Base-by-base conservation (phyloP, 2,329 filamentous ascomycete species). In the Ceratocystis alfenasii region DNA sequence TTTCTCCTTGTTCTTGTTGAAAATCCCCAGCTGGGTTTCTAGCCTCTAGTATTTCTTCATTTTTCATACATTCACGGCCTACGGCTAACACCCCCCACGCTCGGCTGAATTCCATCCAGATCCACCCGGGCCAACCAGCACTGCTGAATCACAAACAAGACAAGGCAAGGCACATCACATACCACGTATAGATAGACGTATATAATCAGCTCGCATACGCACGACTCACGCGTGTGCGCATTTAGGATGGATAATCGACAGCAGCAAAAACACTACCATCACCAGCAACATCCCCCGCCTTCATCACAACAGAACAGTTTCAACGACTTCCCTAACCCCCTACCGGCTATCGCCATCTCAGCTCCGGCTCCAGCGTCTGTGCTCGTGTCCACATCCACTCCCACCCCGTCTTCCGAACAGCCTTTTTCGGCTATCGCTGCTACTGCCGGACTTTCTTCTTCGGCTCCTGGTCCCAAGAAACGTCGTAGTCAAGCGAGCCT, bases 401-500 rank as follows among this genome's bases (percentile, higher is more conserved):
- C 61, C 8, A 25, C 44, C 44, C 44, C 46, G 44, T 44, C 61
- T 33, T 65, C 68, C 45, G 69, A 70, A 15, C 36, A 5, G 36
- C 36, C 3, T 15, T 41, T 41, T 41, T 41, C 36, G 36, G 36
- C 36, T 41, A 41, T 41, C 36, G 36, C 36, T 41, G 10, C 36
- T 15, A 41, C 36, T 41, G 10, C 36, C 36, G 36, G 36, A 4
- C 36, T 41, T 41, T 41, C 36, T 41, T 36, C 65, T 48, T 69
- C 70, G 15, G 69, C 71, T 33, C 68, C 71, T 33, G 53, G 53
- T 6, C 67, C 69, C n/a, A 76, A 75, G 66, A 73, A 74, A 28
- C 73, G 74, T 62, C 73, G 74, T 17, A 72, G 71, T 1, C 71
- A 72, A 20, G 67, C 72, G 25, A 65, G 69, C 45, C 44, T 70